Evolutionary conservation across 441 rosid genomes (phyloP).

Genomic region (Pelargonium citronellum): DNA sequence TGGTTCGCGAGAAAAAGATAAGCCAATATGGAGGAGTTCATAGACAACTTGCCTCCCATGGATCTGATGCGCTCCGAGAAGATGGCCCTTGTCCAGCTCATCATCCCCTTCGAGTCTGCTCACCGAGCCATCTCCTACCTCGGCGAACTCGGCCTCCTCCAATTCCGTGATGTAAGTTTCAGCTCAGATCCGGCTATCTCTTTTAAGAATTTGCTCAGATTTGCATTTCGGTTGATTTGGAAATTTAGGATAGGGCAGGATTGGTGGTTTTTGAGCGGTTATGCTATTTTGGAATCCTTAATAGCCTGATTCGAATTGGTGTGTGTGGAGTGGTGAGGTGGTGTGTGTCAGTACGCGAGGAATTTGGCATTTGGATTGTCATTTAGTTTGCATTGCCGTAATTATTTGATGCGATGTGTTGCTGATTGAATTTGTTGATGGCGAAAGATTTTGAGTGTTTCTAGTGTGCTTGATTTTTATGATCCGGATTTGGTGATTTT

Average conservation of each 20-base stretch:
- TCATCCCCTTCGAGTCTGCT: conserved; percentile 89
- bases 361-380: neutral
- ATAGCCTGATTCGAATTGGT: neutral
- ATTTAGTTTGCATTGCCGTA: neutral
- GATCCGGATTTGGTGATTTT: neutral
- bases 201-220: neutral
- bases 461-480: neutral
- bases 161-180: conserved; percentile 79
- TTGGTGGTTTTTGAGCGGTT: neutral
- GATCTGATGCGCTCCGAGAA: conserved; percentile 98
- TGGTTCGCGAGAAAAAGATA: conserved; percentile 22
- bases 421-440: no score
- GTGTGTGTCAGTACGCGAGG: neutral
- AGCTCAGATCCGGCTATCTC: conserved; percentile 31
- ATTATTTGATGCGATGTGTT: neutral
- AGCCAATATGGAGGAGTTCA: conserved; percentile 40
- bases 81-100: conserved; percentile 90
- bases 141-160: conserved; percentile 90
- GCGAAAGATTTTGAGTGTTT: neutral
- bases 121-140: conserved; percentile 86
- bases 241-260: conserved; percentile 9
- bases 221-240: conserved; percentile 18
- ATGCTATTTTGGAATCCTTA: neutral
- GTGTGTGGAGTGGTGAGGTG: neutral
- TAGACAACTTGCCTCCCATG: conserved; percentile 74